Conservation (phyloP, 108 stramenopile species). For the Stephanodiscus minutulus region DNA sequence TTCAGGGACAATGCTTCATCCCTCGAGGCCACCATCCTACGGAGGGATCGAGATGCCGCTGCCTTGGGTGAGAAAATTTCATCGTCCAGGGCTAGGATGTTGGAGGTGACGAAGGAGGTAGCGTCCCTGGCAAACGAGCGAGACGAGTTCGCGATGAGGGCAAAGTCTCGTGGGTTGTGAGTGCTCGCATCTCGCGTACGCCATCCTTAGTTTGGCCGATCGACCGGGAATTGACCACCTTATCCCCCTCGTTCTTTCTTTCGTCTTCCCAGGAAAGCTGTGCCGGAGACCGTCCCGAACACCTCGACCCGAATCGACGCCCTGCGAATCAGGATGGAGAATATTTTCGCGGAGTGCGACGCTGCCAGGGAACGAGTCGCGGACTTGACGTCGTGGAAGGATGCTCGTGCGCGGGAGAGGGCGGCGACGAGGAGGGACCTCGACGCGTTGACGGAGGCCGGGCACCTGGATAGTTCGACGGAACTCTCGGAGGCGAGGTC, state of each 20-base stretch:
- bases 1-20: background rate
- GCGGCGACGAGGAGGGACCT: background rate
- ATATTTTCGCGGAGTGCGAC: background rate
- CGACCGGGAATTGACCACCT: too few species aligned
- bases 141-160: slow-evolving; percentile 5
- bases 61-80: background rate
- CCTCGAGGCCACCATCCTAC: slow-evolving; percentile 2
- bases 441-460: background rate
- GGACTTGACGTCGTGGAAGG: background rate
- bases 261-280: background rate
- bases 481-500: background rate
- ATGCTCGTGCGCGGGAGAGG: background rate
- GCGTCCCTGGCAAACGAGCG: background rate
- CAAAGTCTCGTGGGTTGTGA: background rate
- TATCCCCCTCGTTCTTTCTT: too few species aligned
- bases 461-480: background rate
- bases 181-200: too few species aligned
- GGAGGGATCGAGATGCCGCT: background rate
- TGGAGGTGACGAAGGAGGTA: background rate
- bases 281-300: background rate
- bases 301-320: slow-evolving; percentile 3
- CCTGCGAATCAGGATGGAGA: background rate
- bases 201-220: too few species aligned
- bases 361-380: background rate
- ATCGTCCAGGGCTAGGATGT: slow-evolving; percentile 5